Base-by-base conservation (phyloP, 208 protist species). In the Wallacemonas sp. region DNA sequence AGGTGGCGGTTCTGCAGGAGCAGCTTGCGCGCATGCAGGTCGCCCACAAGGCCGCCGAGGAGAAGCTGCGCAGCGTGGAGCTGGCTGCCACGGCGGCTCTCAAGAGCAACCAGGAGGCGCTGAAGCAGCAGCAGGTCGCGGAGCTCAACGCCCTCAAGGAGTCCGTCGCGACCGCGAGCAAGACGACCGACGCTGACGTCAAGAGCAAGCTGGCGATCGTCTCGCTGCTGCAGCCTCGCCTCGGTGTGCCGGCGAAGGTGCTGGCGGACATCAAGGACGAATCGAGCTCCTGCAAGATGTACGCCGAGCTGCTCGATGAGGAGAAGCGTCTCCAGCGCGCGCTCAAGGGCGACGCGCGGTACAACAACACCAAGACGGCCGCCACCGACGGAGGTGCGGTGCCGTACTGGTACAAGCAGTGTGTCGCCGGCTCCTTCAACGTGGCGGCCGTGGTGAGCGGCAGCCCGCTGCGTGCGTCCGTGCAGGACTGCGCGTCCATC, bases 221-320 rank as follows among this genome's bases (percentile, higher is more conserved):
- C 29, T 67, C 67, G 54, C 36, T 70, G 24, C 68, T 93, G 47
- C 87, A 93, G 68, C 87, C 87, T 3, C 75, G 79, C 12, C 52
- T 88, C 26, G 68, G 49, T 64, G 68, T 85, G 16, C 34, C 72
- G 39, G 61, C 41, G 6, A 56, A 78, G 14, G 81, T 77, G 16
- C 62, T 88, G 54, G 76, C 77, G 17, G 79, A 86, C 3, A 11
- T 88, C 21, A 82, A 85, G 68, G 49, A 73, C 39, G 81, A 83
- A 49, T 26, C 11, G 12, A 65, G 66, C 76, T 61, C 80, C 64
- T 80, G 60, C 52, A n/a, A 32, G 9, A 52, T 88, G 16, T 74
- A 90, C n/a, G 81, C 58, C 21, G 78, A 73, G 41, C 79, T 93
- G 21, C 48, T 93, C 61, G 74, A 88, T 72, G 83, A 90, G 76